Base-by-base conservation (phyloP, 2,329 filamentous ascomycete genomes). In the Colletotrichum sp. region DNA sequence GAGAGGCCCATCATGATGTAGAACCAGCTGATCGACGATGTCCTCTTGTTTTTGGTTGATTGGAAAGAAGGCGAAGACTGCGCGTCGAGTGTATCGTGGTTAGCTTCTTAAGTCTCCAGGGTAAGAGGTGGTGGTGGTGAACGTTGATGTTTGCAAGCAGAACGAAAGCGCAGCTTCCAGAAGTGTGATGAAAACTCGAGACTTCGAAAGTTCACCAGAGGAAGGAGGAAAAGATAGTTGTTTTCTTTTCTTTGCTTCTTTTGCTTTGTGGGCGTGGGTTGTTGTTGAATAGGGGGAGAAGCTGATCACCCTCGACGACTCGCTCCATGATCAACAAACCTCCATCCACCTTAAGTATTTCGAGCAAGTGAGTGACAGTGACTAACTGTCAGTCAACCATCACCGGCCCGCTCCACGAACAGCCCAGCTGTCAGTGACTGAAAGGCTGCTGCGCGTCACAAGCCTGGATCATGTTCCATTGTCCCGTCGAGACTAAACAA, bases 1-100 rank as follows among this genome's bases (percentile, higher is more conserved):
- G 86, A 83, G 72, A 89, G 83, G 73, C 86, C 86, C 87, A 88
- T 88, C 80, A 82, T 85, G 81, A 81, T 76, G 78, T 80, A 84
- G 82, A 82, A 80, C 82, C 83, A 84, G 81, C 80, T 82, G 79
- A 74, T 75, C 71, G 75, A 72, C 62, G 77, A 80, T 79, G 77
- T 77, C 71, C 39, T 74, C 62, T 55, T 70, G 18, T 55, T 32
- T 44, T 39, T 66, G 73, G 63, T 28, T 68, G 76, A 39, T 72
- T 32, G 44, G 12, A 75, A 70, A 16, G 64, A 70, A 22, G 26
- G 15, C 62, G 39, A 64, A 59, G 34, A 71, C 76, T 76, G 52
- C n/a, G 52, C n/a, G 34, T 26, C 2, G 9, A 15, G 57, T 28
- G 6, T 30, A 22, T 24, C 32, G 26, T 39, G 52, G 68, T 75